Conservation (phyloP, 805 yeast species). For the Debaryomyces castellii region DNA sequence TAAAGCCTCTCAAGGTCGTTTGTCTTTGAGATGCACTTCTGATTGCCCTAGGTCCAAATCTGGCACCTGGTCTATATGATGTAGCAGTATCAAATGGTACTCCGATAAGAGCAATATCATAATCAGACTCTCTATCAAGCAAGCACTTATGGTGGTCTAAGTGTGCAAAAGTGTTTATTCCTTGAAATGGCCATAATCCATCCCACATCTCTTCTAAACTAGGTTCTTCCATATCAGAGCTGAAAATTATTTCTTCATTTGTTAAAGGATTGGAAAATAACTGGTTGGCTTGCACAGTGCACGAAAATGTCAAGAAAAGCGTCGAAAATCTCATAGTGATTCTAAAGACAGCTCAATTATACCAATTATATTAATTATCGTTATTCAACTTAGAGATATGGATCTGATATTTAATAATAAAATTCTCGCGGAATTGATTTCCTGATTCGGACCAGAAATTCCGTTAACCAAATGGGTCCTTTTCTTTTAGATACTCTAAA, state of each 20-base stretch:
- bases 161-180: conserved; percentile 74
- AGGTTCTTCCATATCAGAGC: conserved; percentile 17
- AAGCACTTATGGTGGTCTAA: conserved; percentile 62
- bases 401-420: background rate
- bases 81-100: conserved; percentile 85
- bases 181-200: conserved; percentile 68
- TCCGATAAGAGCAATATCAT: conserved; percentile 74
- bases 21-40: conserved; percentile 72
- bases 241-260: background rate
- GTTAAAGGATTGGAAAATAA: conserved; percentile 6
- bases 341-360: no score
- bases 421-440: background rate
- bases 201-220: conserved; percentile 68
- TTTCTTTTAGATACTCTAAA: background rate
- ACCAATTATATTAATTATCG: no score
- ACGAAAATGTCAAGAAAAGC: background rate
- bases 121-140: conserved; percentile 42
- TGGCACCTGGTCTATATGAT: conserved; percentile 75
- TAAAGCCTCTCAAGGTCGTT: conserved; percentile 65
- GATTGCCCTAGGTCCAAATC: conserved; percentile 79
- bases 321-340: no score
- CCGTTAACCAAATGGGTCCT: background rate
- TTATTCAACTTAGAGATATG: background rate
- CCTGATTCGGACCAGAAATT: background rate
- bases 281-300: background rate